A percentile compares a stretch with the other conserved stretches of the same genome.
These are phyloP conservation scores for Lepiota brunneoincarnata DNA, from an alignment of 768 basidiomycete genomes.

Conservation along the genomic window DNA sequence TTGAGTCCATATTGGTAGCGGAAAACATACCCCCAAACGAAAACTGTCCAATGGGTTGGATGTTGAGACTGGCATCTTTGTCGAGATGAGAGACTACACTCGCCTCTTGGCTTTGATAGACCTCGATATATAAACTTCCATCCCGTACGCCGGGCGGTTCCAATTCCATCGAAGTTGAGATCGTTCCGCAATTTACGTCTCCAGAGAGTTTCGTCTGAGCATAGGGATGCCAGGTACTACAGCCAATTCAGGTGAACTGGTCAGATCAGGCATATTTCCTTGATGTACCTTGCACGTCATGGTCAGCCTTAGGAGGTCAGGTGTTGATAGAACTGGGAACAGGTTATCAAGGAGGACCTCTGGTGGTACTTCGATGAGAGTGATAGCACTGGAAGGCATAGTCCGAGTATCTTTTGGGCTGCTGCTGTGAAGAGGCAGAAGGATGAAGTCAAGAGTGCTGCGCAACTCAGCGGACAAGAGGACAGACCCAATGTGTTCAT, in stretches of 20 bases:
- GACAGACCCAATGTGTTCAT: no score
- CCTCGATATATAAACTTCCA: slow-evolving; percentile 82
- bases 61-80: not conserved
- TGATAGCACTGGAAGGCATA: not conserved
- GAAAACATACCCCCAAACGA: slow-evolving; percentile 47
- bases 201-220: slow-evolving; percentile 79
- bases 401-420: no score
- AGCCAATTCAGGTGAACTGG: slow-evolving; percentile 4
- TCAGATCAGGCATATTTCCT: not conserved
- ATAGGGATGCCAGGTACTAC: slow-evolving; percentile 55
- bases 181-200: slow-evolving; percentile 63
- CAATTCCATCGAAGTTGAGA: slow-evolving; percentile 73
- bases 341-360: slow-evolving; percentile 80
- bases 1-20: not conserved
- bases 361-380: slow-evolving; percentile 51
- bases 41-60: slow-evolving; percentile 28
- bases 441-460: no score
- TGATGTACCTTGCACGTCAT: slow-evolving; percentile 55
- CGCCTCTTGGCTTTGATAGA: slow-evolving; percentile 68
- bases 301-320: slow-evolving; percentile 56
- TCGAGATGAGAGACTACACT: slow-evolving; percentile 14
- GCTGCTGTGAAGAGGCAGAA: no score
- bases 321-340: slow-evolving; percentile 50
- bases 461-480: no score
- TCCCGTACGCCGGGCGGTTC: slow-evolving; percentile 71